Evolutionary conservation across 192 early-diverging fungal species (phyloP), one percentile per base, ranked within the genome.

Genomic region (Umbelopsis isabellina): DNA sequence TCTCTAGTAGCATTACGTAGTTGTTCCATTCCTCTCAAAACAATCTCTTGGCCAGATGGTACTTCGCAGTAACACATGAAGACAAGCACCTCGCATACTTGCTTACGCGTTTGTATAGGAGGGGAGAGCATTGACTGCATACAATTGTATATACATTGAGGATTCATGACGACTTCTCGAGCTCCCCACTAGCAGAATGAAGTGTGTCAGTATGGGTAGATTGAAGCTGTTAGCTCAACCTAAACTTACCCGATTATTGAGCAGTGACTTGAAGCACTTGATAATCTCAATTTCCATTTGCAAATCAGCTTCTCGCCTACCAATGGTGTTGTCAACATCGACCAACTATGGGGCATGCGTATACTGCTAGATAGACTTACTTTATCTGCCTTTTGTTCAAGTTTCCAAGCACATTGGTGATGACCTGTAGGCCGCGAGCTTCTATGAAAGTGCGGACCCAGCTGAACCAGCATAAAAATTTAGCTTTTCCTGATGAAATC

Each of bases 401-500:
- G 18, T 81, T 86, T 16, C 84, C 86, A 61, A 93, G 82, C 69
- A 86, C 85, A 49, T 90, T 88, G 0, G 90, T 87, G 37, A 93
- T 85, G 25, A 90, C 87, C 41, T 90, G 86, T 22, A 91, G 81
- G 0, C 92, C 92, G 67, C 89, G 86, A 46, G 87, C 85, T 47
- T 93, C 90, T 50, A 93, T 91, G 83, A 92, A 93, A 67, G 86
- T 85, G 55, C 86, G 82, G 23, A 93, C 91, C 92, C 92, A 93
- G 16, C 84, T 87, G 72, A 18, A 45, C 35, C 10, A 41, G 37
- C 37, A 41, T 41, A 41, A 41, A 41, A 41, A 9, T 41, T 41
- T 9, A 10, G 10, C 37, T 10, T 9, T 41, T 22, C 7, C 27
- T 11, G 18, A 65, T 9, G 30, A 20, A 33, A 22, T 0, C 9